phyloP scores from a whole-genome alignment of 2,329 filamentous ascomycete genomes.

The Cladosporium oxysporum region DNA sequence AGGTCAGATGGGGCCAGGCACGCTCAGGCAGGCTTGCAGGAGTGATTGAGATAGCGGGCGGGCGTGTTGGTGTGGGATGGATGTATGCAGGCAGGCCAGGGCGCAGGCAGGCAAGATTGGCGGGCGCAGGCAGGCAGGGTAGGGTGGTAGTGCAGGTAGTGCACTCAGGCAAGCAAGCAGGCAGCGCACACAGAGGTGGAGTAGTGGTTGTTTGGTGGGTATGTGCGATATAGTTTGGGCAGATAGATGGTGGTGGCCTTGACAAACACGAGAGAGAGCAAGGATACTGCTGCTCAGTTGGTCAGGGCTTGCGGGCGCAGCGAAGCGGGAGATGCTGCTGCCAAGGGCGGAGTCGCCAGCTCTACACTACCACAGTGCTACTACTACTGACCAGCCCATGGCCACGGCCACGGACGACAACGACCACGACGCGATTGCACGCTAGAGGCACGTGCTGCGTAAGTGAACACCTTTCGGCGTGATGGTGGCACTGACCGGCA shows the following conservation, averaged over 20 bases:
- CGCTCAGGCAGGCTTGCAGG: conserved; percentile 1
- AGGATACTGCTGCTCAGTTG: neutral
- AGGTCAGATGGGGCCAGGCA: neutral
- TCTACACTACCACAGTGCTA: neutral
- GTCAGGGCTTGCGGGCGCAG: neutral
- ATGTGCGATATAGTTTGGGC: neutral
- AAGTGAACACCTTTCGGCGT: neutral
- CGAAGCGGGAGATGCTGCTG: neutral
- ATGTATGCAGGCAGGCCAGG: neutral
- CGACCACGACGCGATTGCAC: neutral
- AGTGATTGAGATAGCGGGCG: neutral
- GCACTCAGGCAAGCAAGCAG: neutral
- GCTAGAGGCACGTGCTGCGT: neutral
- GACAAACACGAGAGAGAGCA: neutral
- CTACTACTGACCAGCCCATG: neutral
- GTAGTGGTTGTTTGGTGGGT: neutral
- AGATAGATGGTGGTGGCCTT: neutral
- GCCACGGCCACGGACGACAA: no score
- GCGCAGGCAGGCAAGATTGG: neutral
- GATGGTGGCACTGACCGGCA: neutral
- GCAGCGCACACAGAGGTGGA: neutral
- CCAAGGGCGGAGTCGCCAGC: conserved; percentile 10
- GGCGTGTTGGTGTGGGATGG: neutral
- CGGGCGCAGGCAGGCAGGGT: no score
- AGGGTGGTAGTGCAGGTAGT: no score